phyloP scores from a whole-genome alignment of 768 basidiomycete species.

The Butyriboletus loyo region DNA sequence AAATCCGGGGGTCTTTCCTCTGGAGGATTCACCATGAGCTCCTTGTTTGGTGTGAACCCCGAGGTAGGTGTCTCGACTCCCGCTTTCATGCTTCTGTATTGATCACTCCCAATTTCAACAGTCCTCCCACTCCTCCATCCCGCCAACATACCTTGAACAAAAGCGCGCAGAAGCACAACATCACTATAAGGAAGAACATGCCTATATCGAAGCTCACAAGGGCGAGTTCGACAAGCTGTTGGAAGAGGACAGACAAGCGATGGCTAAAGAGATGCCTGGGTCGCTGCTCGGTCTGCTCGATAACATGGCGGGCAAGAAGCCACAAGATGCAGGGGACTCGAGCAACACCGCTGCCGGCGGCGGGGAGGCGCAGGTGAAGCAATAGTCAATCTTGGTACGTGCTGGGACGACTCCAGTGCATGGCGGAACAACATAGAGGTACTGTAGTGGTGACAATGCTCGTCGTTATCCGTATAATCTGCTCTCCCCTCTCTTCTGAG shows the following conservation, averaged over 20 bases:
- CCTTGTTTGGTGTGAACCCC: slow-evolving; percentile 37
- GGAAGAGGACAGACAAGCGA: slow-evolving; percentile 50
- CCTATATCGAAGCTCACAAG: slow-evolving; percentile 50
- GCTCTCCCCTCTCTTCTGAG: not conserved
- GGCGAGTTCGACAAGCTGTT: slow-evolving; percentile 47
- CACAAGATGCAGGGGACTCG: slow-evolving; percentile 1
- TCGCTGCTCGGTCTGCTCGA: slow-evolving; percentile 36
- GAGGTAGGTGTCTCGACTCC: slow-evolving; percentile 24
- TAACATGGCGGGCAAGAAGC: slow-evolving; percentile 23
- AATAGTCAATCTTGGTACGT: not conserved
- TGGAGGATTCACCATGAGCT: slow-evolving; percentile 43
- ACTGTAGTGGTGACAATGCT: not conserved
- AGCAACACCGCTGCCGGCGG: slow-evolving; percentile 7
- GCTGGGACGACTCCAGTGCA: not conserved
- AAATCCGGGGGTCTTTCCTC: slow-evolving; percentile 38
- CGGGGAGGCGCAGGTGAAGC: slow-evolving; percentile 9
- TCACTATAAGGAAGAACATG: slow-evolving; percentile 51
- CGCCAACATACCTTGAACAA: slow-evolving; percentile 51
- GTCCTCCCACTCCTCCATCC: slow-evolving; percentile 33
- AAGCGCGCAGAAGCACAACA: slow-evolving; percentile 50
- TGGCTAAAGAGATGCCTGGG: slow-evolving; percentile 46
- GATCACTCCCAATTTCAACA: not conserved
- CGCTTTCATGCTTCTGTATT: not conserved
- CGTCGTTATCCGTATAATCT: slow-evolving; percentile 4
- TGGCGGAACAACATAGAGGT: slow-evolving; percentile 5